phyloP scores from a whole-genome alignment of 352 stramenopile species.

The Pythium monospermum region DNA sequence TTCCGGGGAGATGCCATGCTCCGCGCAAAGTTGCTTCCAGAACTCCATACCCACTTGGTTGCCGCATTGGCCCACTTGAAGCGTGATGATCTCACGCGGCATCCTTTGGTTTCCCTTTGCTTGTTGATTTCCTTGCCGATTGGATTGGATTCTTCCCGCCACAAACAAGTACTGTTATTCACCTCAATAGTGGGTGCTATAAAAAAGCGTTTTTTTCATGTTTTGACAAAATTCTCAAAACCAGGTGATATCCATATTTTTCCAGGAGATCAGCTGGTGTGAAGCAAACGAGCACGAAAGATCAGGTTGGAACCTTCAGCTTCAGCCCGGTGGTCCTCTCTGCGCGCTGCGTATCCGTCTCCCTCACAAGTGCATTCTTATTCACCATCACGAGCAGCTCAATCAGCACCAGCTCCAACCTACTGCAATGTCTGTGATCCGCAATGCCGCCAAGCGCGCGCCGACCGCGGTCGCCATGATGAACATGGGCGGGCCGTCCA shows the following conservation, averaged over 20 bases:
- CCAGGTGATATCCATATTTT: slow-evolving; percentile 3
- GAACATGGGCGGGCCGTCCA: slow-evolving; percentile 97
- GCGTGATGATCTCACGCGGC: slow-evolving; percentile 99
- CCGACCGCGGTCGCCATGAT: slow-evolving; percentile 88
- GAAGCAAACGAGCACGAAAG: slow-evolving; percentile 14
- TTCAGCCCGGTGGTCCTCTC: slow-evolving; percentile 6
- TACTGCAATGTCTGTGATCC: slow-evolving; percentile 19
- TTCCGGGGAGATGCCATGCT: slow-evolving; percentile 98
- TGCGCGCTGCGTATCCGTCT: neutral
- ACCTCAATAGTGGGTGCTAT: neutral
- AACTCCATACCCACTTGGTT: slow-evolving; percentile 99
- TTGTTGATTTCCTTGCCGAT: neutral
- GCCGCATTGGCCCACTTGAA: slow-evolving; percentile 99
- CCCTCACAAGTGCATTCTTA: neutral
- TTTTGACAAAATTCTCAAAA: neutral
- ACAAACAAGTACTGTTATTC: neutral
- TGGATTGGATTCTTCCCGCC: slow-evolving; percentile 1
- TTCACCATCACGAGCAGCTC: too few relatives aligned
- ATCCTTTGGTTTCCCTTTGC: slow-evolving; percentile 40
- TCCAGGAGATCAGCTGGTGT: slow-evolving; percentile 8
- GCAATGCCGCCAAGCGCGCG: slow-evolving; percentile 33
- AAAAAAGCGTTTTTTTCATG: too few relatives aligned
- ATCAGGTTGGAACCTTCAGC: slow-evolving; percentile 4
- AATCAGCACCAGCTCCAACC: neutral
- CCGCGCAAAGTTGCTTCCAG: slow-evolving; percentile 98